Conservation (phyloP, 179 eudicot genomes). For the Spinacia oleracea region DNA sequence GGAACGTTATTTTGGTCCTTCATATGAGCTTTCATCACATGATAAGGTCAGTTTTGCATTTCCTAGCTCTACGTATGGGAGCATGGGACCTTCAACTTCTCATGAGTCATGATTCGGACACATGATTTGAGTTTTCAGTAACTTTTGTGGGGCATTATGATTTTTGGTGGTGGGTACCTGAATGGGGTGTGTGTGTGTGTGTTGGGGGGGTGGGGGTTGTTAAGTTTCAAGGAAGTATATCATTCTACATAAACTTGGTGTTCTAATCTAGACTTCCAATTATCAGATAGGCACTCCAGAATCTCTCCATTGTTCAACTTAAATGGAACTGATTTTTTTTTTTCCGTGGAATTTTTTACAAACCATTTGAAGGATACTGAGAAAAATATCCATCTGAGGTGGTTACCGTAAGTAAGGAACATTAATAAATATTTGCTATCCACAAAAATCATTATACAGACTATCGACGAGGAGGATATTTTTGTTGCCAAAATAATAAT, state of each 20-base stretch:
- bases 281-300: neutral
- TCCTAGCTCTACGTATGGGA: slow-evolving; percentile 9
- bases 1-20: slow-evolving; percentile 88
- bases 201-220: neutral
- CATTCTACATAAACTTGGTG: neutral
- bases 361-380: too few relatives aligned
- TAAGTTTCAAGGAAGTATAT: neutral
- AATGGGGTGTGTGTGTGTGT: neutral
- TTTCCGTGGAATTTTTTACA: too few relatives aligned
- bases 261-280: neutral
- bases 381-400: too few relatives aligned
- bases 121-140: neutral
- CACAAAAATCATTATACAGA: neutral
- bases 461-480: neutral
- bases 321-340: too few relatives aligned
- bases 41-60: slow-evolving; percentile 56
- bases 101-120: neutral
- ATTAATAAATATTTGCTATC: neutral
- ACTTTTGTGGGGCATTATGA: neutral
- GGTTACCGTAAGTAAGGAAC: neutral
- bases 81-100: neutral
- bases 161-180: neutral
- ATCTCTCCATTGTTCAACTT: neutral
- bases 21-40: slow-evolving; percentile 75
- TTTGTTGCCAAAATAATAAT: neutral